Percentiles rank a stretch among this genome's conserved stretches.
Evolutionary conservation across 306 rosid genomes (phyloP).

Genomic region (Ceratonia siliqua): DNA sequence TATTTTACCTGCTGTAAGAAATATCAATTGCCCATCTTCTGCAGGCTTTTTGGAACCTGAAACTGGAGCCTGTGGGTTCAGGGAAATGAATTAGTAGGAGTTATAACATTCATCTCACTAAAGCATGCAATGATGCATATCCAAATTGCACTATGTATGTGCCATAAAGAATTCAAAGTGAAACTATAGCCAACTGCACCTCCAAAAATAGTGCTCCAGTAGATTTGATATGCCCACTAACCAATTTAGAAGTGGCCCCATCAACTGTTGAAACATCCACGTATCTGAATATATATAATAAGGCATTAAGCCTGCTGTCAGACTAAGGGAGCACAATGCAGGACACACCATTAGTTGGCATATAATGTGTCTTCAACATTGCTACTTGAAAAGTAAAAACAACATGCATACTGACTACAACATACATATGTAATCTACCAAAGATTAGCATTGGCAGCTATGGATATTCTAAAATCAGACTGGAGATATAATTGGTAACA

Average conservation of each 20-base stretch:
- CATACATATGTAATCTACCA: not conserved
- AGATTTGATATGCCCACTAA: slow-evolving; percentile 60
- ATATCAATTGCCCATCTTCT: slow-evolving; percentile 93
- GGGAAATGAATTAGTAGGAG: slow-evolving; percentile 23
- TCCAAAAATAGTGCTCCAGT: slow-evolving; percentile 90
- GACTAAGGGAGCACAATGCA: slow-evolving; percentile 22
- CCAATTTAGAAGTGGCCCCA: slow-evolving; percentile 71
- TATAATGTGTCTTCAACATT: not conserved
- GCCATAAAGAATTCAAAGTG: slow-evolving; percentile 7
- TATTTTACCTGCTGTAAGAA: slow-evolving; percentile 86
- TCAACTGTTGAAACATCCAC: slow-evolving; percentile 97
- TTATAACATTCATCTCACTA: slow-evolving; percentile 20
- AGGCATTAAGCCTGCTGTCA: slow-evolving; percentile 22
- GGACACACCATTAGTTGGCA: not conserved
- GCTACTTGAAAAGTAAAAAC: not conserved
- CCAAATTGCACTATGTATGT: not conserved
- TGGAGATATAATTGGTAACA: not conserved
- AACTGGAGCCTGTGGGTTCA: slow-evolving; percentile 82
- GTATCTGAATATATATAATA: slow-evolving; percentile 55
- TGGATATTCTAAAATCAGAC: slow-evolving; percentile 13
- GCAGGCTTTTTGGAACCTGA: slow-evolving; percentile 98
- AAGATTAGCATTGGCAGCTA: slow-evolving; percentile 12
- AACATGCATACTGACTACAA: not conserved
- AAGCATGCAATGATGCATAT: slow-evolving; percentile 20
- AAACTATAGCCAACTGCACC: slow-evolving; percentile 43